A percentile compares a stretch with the other conserved stretches of the same genome.
Evolutionary conservation across 139 green algal species (phyloP).

Genomic region (Choricystis sp.): DNA sequence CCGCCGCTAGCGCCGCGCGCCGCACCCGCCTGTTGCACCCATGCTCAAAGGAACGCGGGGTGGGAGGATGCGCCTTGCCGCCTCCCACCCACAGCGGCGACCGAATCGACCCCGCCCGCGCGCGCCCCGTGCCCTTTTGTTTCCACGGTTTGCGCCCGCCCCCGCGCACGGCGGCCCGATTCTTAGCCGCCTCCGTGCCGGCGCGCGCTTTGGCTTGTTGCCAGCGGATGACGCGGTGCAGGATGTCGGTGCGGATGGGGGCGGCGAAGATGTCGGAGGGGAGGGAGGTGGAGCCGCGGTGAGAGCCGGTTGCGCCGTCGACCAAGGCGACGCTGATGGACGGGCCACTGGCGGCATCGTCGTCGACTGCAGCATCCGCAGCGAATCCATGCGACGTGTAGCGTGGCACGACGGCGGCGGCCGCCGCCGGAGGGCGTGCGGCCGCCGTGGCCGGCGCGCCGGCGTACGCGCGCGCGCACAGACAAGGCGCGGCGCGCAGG

Average conservation of each 20-base stretch:
- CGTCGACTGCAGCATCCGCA: no score
- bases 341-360: background rate
- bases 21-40: constrained; percentile 56
- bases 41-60: constrained; percentile 52
- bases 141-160: constrained; percentile 37
- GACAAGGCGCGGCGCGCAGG: no score
- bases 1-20: constrained; percentile 60
- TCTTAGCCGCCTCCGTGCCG: constrained; percentile 19
- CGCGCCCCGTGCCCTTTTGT: constrained; percentile 48
- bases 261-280: constrained; percentile 38
- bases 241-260: constrained; percentile 60
- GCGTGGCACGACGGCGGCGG: no score
- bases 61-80: constrained; percentile 53
- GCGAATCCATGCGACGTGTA: no score
- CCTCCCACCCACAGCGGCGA: constrained; percentile 65
- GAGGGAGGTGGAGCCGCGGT: constrained; percentile 6
- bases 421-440: no score
- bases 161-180: constrained; percentile 45
- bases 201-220: constrained; percentile 67
- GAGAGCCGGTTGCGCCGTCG: background rate
- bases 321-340: background rate
- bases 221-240: constrained; percentile 75
- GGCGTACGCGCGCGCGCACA: no score
- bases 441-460: no score
- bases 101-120: constrained; percentile 39